phyloP scores from a whole-genome alignment of 306 rosid genomes.

The Cucumis melo region DNA sequence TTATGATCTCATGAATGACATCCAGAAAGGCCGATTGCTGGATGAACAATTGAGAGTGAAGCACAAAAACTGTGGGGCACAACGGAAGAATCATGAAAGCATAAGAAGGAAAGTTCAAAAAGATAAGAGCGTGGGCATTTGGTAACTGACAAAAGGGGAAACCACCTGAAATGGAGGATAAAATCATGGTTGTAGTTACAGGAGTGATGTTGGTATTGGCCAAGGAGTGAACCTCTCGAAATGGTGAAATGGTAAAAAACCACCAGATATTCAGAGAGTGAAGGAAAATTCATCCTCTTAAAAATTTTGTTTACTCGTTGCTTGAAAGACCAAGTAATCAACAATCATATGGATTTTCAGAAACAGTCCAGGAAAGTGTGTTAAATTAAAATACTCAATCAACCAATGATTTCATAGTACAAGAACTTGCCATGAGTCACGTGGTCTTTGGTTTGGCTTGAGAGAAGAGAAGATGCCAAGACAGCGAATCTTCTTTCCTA shows the following conservation, averaged over 20 bases:
- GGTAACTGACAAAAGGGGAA: neutral
- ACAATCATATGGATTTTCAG: constrained; percentile 1
- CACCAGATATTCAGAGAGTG: neutral
- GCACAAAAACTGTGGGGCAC: neutral
- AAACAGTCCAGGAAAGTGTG: neutral
- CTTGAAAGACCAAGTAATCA: neutral
- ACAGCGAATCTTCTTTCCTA: constrained; percentile 90
- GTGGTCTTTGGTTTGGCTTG: constrained; percentile 93
- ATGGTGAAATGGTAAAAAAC: neutral
- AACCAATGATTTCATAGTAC: neutral
- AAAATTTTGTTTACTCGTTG: neutral
- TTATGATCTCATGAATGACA: neutral
- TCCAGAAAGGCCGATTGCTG: neutral
- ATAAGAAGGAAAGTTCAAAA: neutral
- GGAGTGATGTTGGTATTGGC: neutral
- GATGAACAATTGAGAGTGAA: neutral
- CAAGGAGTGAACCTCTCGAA: neutral
- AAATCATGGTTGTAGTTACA: neutral
- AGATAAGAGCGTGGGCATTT: neutral
- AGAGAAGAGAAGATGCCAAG: constrained; percentile 69
- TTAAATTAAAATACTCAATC: neutral
- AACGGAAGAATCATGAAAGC: neutral
- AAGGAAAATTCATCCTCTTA: neutral
- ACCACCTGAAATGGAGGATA: neutral
- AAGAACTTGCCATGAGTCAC: constrained; percentile 57